A percentile compares a stretch with the other conserved stretches of the same genome.
Evolutionary conservation across 2,329 filamentous ascomycete species (phyloP).

Genomic region (Fusarium tupiense): DNA sequence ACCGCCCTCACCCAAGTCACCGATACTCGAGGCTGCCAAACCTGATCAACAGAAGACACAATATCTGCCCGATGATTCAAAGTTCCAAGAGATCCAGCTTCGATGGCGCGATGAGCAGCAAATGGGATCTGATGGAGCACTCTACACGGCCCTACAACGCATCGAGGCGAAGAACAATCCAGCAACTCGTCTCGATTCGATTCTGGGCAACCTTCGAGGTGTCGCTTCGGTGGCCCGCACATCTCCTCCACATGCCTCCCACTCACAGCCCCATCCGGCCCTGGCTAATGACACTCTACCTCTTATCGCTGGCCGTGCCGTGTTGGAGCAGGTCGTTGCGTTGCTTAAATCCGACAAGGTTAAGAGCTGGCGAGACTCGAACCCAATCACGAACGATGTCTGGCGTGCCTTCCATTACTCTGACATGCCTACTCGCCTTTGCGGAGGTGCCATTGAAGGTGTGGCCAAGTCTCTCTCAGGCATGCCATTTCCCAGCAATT

Average conservation of each 20-base stretch:
- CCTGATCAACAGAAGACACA: slow-evolving; percentile 43
- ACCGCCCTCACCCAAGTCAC: slow-evolving; percentile 66
- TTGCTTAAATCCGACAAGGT: slow-evolving; percentile 57
- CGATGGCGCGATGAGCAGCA: slow-evolving; percentile 60
- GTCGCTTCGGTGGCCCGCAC: slow-evolving; percentile 22
- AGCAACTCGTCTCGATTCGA: slow-evolving; percentile 52
- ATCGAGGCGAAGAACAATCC: slow-evolving; percentile 51
- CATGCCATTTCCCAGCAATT: slow-evolving; percentile 59
- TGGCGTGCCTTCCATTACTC: slow-evolving; percentile 51
- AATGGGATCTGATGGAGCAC: slow-evolving; percentile 55
- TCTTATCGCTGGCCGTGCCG: slow-evolving; percentile 46
- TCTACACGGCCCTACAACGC: slow-evolving; percentile 56
- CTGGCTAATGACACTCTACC: slow-evolving; percentile 42
- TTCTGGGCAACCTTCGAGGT: slow-evolving; percentile 50
- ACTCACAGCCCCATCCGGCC: slow-evolving; percentile 12
- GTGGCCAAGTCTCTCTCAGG: slow-evolving; percentile 54
- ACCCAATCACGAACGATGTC: slow-evolving; percentile 50
- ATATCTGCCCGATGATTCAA: slow-evolving; percentile 52
- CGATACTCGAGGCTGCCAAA: slow-evolving; percentile 49
- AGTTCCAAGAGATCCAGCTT: slow-evolving; percentile 59
- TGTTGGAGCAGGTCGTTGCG: slow-evolving; percentile 54
- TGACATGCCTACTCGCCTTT: slow-evolving; percentile 55
- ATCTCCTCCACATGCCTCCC: slow-evolving; percentile 19
- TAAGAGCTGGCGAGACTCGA: slow-evolving; percentile 55
- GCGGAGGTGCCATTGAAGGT: slow-evolving; percentile 55